phyloP scores from a whole-genome alignment of 2,329 filamentous ascomycete species.

The Aspergillus sp. region DNA sequence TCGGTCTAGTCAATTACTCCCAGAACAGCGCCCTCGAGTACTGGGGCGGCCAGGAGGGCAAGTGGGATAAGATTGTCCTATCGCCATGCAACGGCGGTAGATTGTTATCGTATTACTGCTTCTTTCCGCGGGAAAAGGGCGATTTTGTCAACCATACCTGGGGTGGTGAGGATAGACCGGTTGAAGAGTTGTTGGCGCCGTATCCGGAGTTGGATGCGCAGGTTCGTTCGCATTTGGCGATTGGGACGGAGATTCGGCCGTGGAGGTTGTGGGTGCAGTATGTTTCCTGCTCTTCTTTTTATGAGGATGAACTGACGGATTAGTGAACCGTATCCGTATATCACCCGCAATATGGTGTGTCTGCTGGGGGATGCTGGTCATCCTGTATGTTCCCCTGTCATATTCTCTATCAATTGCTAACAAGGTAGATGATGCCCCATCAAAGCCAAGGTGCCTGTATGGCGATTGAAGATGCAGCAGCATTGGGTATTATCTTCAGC shows the following conservation, averaged over 20 bases:
- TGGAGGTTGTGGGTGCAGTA: constrained; percentile 62
- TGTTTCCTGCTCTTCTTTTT: too few species aligned
- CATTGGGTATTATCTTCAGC: constrained; percentile 58
- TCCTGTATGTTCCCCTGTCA: too few species aligned
- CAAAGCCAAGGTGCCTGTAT: constrained; percentile 66
- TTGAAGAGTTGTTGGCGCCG: constrained; percentile 57
- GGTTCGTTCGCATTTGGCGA: constrained; percentile 54
- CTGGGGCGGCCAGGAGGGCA: constrained; percentile 60
- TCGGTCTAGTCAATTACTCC: constrained; percentile 61
- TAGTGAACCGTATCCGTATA: constrained; percentile 53
- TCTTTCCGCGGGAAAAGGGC: constrained; percentile 57
- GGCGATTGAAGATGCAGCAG: constrained; percentile 64
- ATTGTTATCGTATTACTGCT: constrained; percentile 65
- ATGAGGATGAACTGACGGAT: too few species aligned
- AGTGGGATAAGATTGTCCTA: constrained; percentile 66
- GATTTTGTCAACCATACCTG: constrained; percentile 60
- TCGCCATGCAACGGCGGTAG: constrained; percentile 64
- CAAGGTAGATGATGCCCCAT: constrained; percentile 56
- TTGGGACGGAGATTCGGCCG: constrained; percentile 59
- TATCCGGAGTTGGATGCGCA: constrained; percentile 58
- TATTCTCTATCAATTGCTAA: constrained; percentile 9
- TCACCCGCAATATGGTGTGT: constrained; percentile 49
- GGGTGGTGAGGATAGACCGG: constrained; percentile 48
- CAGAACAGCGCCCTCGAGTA: constrained; percentile 60
- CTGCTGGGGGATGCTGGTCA: constrained; percentile 64